Evolutionary conservation across 192 early-diverging fungal species (phyloP), one percentile per base, ranked within the genome.

Genomic region (Powellomyces hirtus): DNA sequence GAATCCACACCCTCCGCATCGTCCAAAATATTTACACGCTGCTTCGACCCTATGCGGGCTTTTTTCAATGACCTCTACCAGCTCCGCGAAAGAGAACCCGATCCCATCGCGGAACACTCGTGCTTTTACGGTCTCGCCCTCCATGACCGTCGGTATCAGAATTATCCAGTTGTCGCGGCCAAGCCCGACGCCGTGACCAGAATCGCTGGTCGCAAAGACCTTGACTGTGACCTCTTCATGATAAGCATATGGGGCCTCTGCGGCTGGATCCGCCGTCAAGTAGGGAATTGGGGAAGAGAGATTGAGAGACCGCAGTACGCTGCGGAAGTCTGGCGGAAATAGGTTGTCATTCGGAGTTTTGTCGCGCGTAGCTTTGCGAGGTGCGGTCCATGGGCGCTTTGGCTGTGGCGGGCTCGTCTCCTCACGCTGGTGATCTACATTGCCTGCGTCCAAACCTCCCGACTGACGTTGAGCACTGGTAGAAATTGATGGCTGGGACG

Each of bases 1-100:
- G 16, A 85, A 73, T 34, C 83, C 81, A 64, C 89, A 90, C 13
- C 84, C 84, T 3, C 80, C 81, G 70, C 89, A 90, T 14, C 70
- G 68, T 10, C 70, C 76, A 79, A 83, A 85, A 71, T 87, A 82
- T 49, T 81, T 70, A 70, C 89, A 90, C 1, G 77, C 67, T 27
- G 86, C 79, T 1, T 85, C 79, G 1, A 75, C 62, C 26, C 77
- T 22, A 8, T 35, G 4, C 24, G 37, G 20, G 33, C 52, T 62
- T 29, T 10, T 24, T 45, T 66, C 31, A 6, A 51, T 14, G 1
- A 78, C 70, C 33, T 40, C 31, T 4, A 75, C 59, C 8, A 75
- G 62, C 16, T 78, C 77, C 31, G 58, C 69, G 16, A 78, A 35
- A 18, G 67, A 64, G 2, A 64, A 67, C 16, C 71, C 67, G 3